Base-by-base conservation (phyloP, 2,329 filamentous ascomycete genomes). In the Exophiala dermatitidis region DNA sequence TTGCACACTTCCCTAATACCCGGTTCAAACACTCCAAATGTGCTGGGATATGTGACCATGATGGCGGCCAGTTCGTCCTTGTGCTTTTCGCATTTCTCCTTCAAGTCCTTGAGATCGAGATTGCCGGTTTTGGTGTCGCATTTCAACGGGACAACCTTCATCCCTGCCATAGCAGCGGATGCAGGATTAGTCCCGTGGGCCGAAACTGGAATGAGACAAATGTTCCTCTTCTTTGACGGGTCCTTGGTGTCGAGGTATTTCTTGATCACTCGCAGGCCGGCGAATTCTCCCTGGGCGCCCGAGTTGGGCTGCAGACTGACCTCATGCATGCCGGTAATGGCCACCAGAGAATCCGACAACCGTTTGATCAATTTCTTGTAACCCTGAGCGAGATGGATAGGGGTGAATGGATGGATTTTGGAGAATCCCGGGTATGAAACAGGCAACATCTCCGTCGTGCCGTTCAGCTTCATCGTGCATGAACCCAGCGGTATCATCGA, bases 391-490 rank as follows among this genome's bases (percentile, higher is more conserved):
- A 84, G 77, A 43, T 80, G 73, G 0, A 73, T 64, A 0, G 86
- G 85, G 36, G 84, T 80, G 65, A 90, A 89, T 0, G 91, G 91
- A 71, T 97, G 91, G 33, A 95, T 77, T 57, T 85, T 82, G 40
- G 86, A 80, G 65, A 90, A 88, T 46, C 84, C 81, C 0, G 84
- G 82, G 72, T 83, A 85, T 0, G 87, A 87, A 51, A 96, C 79
- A 5, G 90, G 86, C 10, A 87, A 80, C 91, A 97, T 96, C 74
- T 96, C 89, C 0, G 88, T 88, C 2, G 90, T 93, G 40, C 86
- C 88, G 69, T 96, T 96, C 49, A 96, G 82, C 77, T 97, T 97
- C 91, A 97, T 97, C 9, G 91, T 97, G 76, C 91, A 97, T 1
- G 91, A 96, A 19, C 91, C 91, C 1, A 97, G 80, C 2, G 91